phyloP scores from a whole-genome alignment of 2,329 filamentous ascomycete species.

The Nemania bipapillata region DNA sequence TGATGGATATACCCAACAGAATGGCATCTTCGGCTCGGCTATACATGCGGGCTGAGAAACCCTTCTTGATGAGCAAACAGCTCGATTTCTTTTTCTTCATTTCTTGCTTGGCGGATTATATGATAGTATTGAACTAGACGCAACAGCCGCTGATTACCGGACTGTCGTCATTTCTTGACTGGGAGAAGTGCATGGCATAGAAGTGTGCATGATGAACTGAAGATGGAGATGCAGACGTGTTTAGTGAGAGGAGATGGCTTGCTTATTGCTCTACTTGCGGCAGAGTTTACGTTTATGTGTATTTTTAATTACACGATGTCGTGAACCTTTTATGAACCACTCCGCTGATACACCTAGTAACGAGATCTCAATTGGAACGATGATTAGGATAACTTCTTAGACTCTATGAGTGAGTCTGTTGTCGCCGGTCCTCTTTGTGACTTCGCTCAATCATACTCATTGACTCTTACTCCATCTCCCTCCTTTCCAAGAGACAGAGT shows the following conservation, averaged over 20 bases:
- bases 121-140: constrained; percentile 6
- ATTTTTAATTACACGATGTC: constrained; percentile 12
- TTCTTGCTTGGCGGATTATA: constrained; percentile 4
- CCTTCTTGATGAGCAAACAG: neutral
- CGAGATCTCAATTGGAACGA: constrained; percentile 2
- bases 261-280: constrained; percentile 1
- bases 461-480: neutral
- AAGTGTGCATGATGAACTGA: neutral
- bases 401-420: neutral
- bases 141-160: neutral
- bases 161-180: neutral
- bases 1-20: constrained; percentile 48
- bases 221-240: neutral
- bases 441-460: neutral
- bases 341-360: constrained; percentile 14
- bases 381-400: neutral
- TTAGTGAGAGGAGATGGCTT: constrained; percentile 11
- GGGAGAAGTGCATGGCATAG: neutral
- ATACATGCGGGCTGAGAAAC: neutral
- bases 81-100: neutral
- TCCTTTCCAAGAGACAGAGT: neutral
- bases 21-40: constrained; percentile 31
- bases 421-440: neutral
- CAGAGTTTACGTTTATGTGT: constrained; percentile 9
- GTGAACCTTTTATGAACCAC: constrained; percentile 14